Evolutionary conservation across 225 moss, liverwort and hornwort genomes (phyloP), one percentile per base, ranked within the genome.

Genomic region (Physcomitrellopsis africana): DNA sequence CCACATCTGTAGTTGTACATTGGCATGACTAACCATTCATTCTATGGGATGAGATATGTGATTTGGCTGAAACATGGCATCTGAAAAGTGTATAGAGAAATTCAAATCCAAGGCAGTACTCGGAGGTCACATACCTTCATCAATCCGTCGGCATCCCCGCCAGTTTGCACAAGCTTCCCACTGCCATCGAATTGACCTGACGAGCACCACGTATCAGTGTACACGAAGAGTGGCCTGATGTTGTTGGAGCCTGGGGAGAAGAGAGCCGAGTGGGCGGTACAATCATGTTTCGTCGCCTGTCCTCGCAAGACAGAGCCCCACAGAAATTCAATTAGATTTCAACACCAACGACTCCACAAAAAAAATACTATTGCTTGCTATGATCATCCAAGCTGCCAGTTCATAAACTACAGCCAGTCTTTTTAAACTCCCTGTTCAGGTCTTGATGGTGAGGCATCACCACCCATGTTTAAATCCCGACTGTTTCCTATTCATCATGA

Each of bases 61-160:
- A 37, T 7, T 14, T 11, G 11, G 11, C 15, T 49, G 1, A 0
- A 49, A 15, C 5, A 49, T 3, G 15, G 15, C 49, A 49, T 37
- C 49, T 14, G 26, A 52, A 23, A 13, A 26, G 3, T 18, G 2
- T 3, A 1, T 5, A 69, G 37, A 3, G 20, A 41, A 62, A 56
- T 32, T 68, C 4, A 16, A 19, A 51, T 16, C 22, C 13, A 51
- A 51, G 51, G 51, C 14, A 12, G 13, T 3, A 18, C 1, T 37
- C 32, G 32, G 32, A 6, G 8, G 1, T 24, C 2, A 37, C 32
- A 37, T 76, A 89, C 86, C 81, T 86, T 83, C 10, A 9, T 51
- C 53, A 80, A 20, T 9, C 89, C 89, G 23, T 89, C 86, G n/a
- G 84, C 77, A 67, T 86, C 89, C 18, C 89, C 89, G 9, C 89